Evolutionary conservation across 2,329 filamentous ascomycete genomes (phyloP).

Genomic region (Dothidotthia symphoricarpi): DNA sequence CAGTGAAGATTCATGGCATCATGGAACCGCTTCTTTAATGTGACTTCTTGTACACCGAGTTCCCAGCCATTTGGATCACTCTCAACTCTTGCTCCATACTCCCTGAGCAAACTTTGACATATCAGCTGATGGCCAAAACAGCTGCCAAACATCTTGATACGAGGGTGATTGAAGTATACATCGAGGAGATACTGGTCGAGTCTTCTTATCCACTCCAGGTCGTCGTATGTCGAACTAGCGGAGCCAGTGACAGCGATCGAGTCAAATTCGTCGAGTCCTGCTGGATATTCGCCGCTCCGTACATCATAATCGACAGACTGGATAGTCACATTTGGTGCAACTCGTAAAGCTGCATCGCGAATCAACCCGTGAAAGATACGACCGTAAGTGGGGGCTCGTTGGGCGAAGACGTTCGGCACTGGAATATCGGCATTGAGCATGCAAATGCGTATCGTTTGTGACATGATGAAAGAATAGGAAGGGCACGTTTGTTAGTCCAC

Average conservation of each 20-base stretch:
- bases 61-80: slow-evolving; percentile 29
- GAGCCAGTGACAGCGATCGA: slow-evolving; percentile 45
- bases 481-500: no score
- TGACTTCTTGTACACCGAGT: slow-evolving; percentile 26
- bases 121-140: slow-evolving; percentile 49
- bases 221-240: slow-evolving; percentile 31
- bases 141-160: slow-evolving; percentile 45
- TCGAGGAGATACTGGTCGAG: slow-evolving; percentile 32
- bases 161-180: slow-evolving; percentile 30
- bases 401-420: slow-evolving; percentile 21
- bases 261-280: slow-evolving; percentile 30
- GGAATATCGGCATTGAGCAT: slow-evolving; percentile 36
- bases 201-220: slow-evolving; percentile 24
- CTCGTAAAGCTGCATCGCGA: slow-evolving; percentile 14
- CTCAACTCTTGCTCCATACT: slow-evolving; percentile 27
- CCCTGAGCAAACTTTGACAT: slow-evolving; percentile 40
- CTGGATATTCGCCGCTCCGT: slow-evolving; percentile 38
- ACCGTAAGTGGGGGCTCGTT: slow-evolving; percentile 26
- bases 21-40: slow-evolving; percentile 16
- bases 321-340: slow-evolving; percentile 11
- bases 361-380: slow-evolving; percentile 31
- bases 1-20: no score
- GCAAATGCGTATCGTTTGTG: slow-evolving; percentile 13
- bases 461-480: no score
- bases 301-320: slow-evolving; percentile 40